These are phyloP conservation scores for Phytophthora nicotianae DNA, from an alignment of 352 stramenopile species.

Conservation along the genomic window DNA sequence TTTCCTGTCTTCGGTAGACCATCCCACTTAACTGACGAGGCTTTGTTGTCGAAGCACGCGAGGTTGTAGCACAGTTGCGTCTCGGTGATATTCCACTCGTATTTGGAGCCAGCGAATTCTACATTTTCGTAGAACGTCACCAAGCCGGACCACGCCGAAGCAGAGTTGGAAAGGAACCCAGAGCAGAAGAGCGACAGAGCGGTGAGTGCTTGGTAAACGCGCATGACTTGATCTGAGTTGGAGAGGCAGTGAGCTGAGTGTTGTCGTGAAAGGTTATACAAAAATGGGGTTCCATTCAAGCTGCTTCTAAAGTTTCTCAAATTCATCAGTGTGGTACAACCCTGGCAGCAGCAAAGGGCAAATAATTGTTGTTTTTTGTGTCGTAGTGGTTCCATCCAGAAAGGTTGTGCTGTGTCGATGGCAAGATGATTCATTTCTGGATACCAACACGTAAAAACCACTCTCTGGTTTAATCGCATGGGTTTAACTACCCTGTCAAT, in stretches of 20 bases:
- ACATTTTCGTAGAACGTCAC: conserved; percentile 30
- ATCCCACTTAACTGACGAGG: conserved; percentile 35
- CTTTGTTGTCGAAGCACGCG: conserved; percentile 28
- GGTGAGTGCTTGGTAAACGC: background rate
- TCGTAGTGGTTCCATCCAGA: too few relatives aligned
- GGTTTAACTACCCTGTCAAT: too few relatives aligned
- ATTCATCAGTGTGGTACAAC: background rate
- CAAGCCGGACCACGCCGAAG: conserved; percentile 20
- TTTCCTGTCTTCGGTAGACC: conserved; percentile 5
- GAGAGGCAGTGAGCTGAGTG: background rate
- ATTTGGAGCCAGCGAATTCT: conserved; percentile 14
- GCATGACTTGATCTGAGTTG: background rate
- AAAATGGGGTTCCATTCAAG: background rate
- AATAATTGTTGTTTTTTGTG: background rate
- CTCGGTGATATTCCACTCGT: conserved; percentile 19
- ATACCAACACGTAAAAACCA: too few relatives aligned
- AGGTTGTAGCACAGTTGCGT: conserved; percentile 33
- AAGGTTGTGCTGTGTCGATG: too few relatives aligned
- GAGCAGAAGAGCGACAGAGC: background rate
- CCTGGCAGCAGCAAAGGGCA: background rate
- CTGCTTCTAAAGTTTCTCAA: background rate
- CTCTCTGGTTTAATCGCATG: too few relatives aligned
- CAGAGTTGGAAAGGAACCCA: conserved; percentile 7
- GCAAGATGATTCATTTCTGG: too few relatives aligned
- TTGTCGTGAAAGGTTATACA: background rate